A percentile compares a stretch with the other conserved stretches of the same genome.
Evolutionary conservation across 2,329 filamentous ascomycete species (phyloP).

Genomic region (Acephala macrosclerotiorum): DNA sequence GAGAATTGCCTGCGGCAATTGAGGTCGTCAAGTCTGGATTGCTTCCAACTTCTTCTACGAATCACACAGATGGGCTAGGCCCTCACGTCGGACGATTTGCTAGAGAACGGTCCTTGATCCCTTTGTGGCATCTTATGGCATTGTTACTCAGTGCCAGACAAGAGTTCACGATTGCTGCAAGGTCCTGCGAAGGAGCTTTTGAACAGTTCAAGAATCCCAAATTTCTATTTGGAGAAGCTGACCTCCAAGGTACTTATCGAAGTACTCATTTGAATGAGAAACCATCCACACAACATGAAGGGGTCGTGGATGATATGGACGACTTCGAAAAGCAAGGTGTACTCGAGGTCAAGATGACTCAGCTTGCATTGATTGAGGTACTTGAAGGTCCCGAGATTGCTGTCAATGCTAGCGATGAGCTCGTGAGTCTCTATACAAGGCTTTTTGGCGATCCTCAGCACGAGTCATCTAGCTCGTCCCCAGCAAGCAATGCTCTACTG

Average conservation of each 20-base stretch:
- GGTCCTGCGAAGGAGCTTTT: slow-evolving; percentile 88
- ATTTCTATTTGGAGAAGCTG: slow-evolving; percentile 71
- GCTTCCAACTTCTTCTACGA: slow-evolving; percentile 59
- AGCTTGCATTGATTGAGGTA: slow-evolving; percentile 83
- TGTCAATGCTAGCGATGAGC: slow-evolving; percentile 86
- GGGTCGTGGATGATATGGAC: slow-evolving; percentile 81
- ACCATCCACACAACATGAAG: slow-evolving; percentile 44
- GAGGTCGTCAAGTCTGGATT: slow-evolving; percentile 82
- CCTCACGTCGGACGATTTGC: slow-evolving; percentile 50
- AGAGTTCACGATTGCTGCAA: slow-evolving; percentile 80
- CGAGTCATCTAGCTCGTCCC: slow-evolving; percentile 37
- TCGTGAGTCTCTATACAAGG: slow-evolving; percentile 81
- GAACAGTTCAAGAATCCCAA: slow-evolving; percentile 82
- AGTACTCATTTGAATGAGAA: slow-evolving; percentile 71
- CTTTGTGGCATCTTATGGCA: slow-evolving; percentile 90
- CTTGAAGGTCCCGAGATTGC: slow-evolving; percentile 84
- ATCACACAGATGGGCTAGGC: slow-evolving; percentile 12
- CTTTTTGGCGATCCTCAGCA: slow-evolving; percentile 74
- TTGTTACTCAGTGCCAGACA: slow-evolving; percentile 86
- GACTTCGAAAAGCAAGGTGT: slow-evolving; percentile 85
- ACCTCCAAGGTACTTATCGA: slow-evolving; percentile 57
- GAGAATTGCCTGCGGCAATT: slow-evolving; percentile 82
- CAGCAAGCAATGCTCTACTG: slow-evolving; percentile 46
- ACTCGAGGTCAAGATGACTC: slow-evolving; percentile 95
- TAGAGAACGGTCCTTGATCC: slow-evolving; percentile 71